Conservation (phyloP, 1,284 basidiomycete species). For the Rhodotorula sp. region DNA sequence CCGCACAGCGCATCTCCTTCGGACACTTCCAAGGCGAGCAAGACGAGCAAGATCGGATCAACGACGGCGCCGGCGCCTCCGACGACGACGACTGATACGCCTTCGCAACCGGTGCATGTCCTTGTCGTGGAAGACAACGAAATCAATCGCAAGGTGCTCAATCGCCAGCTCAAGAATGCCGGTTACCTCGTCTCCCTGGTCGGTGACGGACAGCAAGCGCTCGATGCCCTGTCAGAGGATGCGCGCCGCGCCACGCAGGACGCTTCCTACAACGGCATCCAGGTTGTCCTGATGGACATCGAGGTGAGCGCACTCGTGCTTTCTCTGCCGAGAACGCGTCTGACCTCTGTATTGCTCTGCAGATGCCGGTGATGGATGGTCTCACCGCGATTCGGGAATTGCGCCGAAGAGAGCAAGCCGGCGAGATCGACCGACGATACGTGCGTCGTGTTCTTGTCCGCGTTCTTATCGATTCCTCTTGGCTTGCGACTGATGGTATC, state of each 20-base stretch:
- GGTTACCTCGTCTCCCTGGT: slow-evolving; percentile 49
- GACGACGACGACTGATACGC: neutral
- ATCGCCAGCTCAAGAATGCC: slow-evolving; percentile 49
- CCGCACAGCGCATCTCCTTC: neutral
- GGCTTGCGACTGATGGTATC: neutral
- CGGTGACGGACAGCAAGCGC: slow-evolving; percentile 50
- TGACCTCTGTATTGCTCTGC: neutral
- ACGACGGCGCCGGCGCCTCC: too few relatives aligned
- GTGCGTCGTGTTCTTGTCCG: slow-evolving; percentile 2
- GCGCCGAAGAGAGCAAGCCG: slow-evolving; percentile 24
- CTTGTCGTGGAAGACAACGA: slow-evolving; percentile 48
- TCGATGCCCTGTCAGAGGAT: slow-evolving; percentile 41
- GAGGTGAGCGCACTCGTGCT: neutral
- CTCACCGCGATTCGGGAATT: slow-evolving; percentile 32
- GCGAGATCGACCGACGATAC: slow-evolving; percentile 14
- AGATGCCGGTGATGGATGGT: slow-evolving; percentile 39
- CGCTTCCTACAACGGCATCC: slow-evolving; percentile 10
- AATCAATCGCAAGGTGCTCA: slow-evolving; percentile 47
- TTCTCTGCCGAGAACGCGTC: neutral
- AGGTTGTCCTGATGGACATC: slow-evolving; percentile 34
- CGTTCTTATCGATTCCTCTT: too few relatives aligned
- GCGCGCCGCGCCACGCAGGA: neutral
- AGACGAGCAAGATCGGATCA: neutral
- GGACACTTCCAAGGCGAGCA: neutral
- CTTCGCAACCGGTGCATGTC: neutral